phyloP scores from a whole-genome alignment of 106 monocot species.

The Dioscorea alata region DNA sequence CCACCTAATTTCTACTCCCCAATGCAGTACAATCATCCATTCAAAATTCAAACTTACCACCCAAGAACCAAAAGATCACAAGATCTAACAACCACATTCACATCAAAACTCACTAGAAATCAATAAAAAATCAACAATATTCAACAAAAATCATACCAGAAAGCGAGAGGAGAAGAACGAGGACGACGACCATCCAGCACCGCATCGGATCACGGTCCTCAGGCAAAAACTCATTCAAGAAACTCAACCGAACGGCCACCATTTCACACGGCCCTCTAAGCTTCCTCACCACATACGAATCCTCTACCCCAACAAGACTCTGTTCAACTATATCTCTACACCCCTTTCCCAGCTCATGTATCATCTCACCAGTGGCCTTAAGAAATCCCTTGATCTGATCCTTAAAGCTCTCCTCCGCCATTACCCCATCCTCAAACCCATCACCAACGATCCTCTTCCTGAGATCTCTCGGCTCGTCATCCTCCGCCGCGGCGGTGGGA shows the following conservation, averaged over 20 bases:
- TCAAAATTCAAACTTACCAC: neutral
- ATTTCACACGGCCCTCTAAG: slow-evolving; percentile 33
- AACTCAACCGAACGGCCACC: slow-evolving; percentile 40
- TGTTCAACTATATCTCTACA: slow-evolving; percentile 61
- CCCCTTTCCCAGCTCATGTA: slow-evolving; percentile 58
- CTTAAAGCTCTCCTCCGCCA: slow-evolving; percentile 61
- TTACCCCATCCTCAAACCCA: slow-evolving; percentile 20
- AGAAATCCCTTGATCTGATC: slow-evolving; percentile 84
- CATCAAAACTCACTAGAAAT: neutral
- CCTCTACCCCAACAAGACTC: slow-evolving; percentile 66
- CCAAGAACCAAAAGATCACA: neutral
- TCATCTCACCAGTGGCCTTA: slow-evolving; percentile 67
- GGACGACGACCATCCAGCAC: slow-evolving; percentile 69
- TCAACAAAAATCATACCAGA: slow-evolving; percentile 30
- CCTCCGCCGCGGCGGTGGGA: slow-evolving; percentile 1
- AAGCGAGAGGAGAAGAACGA: slow-evolving; percentile 59
- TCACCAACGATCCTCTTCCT: slow-evolving; percentile 3
- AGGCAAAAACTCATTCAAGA: slow-evolving; percentile 93
- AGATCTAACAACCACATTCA: neutral
- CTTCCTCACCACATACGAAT: slow-evolving; percentile 42
- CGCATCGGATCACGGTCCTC: slow-evolving; percentile 89
- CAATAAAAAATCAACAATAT: neutral
- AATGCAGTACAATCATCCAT: neutral
- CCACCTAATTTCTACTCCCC: neutral
- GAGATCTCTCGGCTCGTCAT: slow-evolving; percentile 5